Conservation (phyloP, 352 stramenopile species). For the Aphanomyces stellatus region DNA sequence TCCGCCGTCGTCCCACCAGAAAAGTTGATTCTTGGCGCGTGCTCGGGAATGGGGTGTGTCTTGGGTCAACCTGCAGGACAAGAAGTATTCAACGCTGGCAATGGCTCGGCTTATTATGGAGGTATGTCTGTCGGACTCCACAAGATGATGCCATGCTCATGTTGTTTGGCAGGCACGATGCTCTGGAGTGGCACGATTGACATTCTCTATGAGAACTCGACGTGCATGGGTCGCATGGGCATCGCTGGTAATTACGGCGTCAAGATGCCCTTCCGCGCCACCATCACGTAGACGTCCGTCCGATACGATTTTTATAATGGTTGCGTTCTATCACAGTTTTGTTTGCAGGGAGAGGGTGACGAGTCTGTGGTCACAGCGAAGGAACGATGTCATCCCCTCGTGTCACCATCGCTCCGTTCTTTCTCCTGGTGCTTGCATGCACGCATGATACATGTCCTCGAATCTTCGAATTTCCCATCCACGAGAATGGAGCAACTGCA, state of each 20-base stretch:
- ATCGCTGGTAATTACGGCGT: conserved; percentile 15
- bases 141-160: neutral
- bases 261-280: conserved; percentile 8
- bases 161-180: conserved; percentile 11
- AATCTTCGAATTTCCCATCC: no score
- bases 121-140: neutral
- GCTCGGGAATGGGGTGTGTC: conserved; percentile 8
- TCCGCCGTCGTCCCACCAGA: neutral
- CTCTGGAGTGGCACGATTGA: conserved; percentile 18
- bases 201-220: conserved; percentile 16
- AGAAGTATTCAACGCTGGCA: conserved; percentile 5
- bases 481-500: no score
- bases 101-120: neutral
- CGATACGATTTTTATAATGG: no score
- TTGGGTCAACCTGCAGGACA: neutral
- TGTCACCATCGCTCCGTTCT: no score
- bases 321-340: no score
- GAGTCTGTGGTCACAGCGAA: no score
- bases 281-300: no score
- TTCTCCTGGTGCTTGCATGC: no score
- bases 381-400: no score
- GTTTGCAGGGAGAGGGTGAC: no score
- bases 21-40: conserved; percentile 11
- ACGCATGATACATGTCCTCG: no score
- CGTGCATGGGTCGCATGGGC: conserved; percentile 4